These are phyloP conservation scores for Cryptosporidium canis DNA, from an alignment of 169 alveolate genomes.

Conservation along the genomic window DNA sequence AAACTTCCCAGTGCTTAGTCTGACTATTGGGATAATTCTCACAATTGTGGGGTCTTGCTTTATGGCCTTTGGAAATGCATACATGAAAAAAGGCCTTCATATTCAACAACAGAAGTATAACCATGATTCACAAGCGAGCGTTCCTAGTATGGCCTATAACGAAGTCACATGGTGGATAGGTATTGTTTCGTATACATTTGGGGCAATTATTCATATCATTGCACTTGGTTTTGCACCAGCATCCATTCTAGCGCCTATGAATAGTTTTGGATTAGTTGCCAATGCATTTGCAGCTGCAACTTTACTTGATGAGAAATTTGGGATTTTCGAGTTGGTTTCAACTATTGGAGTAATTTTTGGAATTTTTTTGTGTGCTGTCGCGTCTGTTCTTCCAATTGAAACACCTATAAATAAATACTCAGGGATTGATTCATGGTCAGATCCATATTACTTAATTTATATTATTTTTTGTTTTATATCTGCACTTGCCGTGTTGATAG, in stretches of 20 bases:
- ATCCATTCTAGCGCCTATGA: slow-evolving; percentile 85
- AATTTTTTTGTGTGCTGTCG: slow-evolving; percentile 83
- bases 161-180: slow-evolving; percentile 84
- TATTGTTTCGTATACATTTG: slow-evolving; percentile 80
- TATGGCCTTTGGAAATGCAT: slow-evolving; percentile 85
- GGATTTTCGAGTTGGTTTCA: slow-evolving; percentile 81
- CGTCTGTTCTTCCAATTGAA: slow-evolving; percentile 79
- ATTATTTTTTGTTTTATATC: slow-evolving; percentile 78
- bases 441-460: slow-evolving; percentile 83
- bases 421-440: slow-evolving; percentile 82
- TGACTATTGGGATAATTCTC: slow-evolving; percentile 80
- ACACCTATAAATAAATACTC: slow-evolving; percentile 68
- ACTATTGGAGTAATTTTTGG: slow-evolving; percentile 84
- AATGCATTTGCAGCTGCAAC: slow-evolving; percentile 86
- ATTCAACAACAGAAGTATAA: slow-evolving; percentile 75
- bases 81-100: slow-evolving; percentile 83
- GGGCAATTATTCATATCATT: slow-evolving; percentile 82
- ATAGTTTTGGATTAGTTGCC: slow-evolving; percentile 84
- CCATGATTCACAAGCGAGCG: not conserved
- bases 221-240: slow-evolving; percentile 89
- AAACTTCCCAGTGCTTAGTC: slow-evolving; percentile 74
- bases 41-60: slow-evolving; percentile 82
- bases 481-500: slow-evolving; percentile 80
- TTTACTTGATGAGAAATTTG: slow-evolving; percentile 82
- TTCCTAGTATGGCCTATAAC: slow-evolving; percentile 69